Percentiles rank a stretch among this genome's conserved stretches.
Evolutionary conservation across 257 asterid genomes (phyloP).

Genomic region (Paraleonurus japonicus): DNA sequence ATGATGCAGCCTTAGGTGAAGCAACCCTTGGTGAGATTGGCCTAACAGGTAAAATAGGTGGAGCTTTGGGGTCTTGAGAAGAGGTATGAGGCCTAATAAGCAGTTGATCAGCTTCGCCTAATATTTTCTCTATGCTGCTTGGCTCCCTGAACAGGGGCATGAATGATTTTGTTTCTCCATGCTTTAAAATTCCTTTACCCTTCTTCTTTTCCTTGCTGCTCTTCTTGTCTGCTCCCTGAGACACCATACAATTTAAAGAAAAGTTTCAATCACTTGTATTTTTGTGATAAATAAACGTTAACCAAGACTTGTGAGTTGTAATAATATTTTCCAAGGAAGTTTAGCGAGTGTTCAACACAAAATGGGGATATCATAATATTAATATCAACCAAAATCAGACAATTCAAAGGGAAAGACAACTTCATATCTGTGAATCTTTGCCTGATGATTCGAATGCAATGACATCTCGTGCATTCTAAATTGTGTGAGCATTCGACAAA

Average conservation of each 20-base stretch:
- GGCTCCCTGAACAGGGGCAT: conserved; percentile 85
- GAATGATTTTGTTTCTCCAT: conserved; percentile 68
- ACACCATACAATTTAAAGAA: background rate
- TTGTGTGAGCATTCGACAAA: background rate
- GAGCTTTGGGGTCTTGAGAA: conserved; percentile 43
- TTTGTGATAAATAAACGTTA: too few relatives aligned
- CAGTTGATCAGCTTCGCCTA: conserved; percentile 87
- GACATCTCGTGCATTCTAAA: background rate
- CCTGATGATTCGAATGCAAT: too few relatives aligned
- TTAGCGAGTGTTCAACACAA: background rate
- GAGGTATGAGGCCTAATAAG: conserved; percentile 50
- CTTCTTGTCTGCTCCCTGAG: conserved; percentile 71
- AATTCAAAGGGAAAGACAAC: background rate
- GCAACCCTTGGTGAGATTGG: conserved; percentile 44
- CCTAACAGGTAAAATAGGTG: conserved; percentile 43
- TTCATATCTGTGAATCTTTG: background rate
- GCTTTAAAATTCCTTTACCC: conserved; percentile 58
- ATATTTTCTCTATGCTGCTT: conserved; percentile 91
- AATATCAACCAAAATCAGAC: background rate
- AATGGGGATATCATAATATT: too few relatives aligned
- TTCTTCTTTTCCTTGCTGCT: conserved; percentile 73
- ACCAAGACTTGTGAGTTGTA: background rate
- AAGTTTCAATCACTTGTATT: background rate
- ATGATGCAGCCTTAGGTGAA: conserved; percentile 50
- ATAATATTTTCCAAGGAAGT: too few relatives aligned